phyloP scores from a whole-genome alignment of 129 eudicot genomes.

The Solidago caesia region DNA sequence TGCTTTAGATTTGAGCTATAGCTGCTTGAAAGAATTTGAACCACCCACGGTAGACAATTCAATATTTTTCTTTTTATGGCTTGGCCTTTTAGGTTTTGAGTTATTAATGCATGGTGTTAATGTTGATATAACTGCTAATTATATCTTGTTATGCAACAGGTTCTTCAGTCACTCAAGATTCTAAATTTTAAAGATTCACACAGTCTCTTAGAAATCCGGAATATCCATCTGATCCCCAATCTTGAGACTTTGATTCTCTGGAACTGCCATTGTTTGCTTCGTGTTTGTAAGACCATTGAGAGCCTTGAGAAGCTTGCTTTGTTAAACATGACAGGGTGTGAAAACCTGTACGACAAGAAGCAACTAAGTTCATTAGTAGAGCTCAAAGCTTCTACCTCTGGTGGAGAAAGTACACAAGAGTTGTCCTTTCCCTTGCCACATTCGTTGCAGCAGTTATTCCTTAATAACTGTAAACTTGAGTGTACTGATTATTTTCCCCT shows the following conservation, averaged over 20 bases:
- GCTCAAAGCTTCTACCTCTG: not conserved
- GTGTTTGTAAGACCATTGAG: not conserved
- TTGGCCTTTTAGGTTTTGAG: not conserved
- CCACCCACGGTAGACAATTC: slow-evolving; percentile 17
- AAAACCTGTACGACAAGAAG: slow-evolving; percentile 3
- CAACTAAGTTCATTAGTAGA: not conserved
- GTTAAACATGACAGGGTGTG: slow-evolving; percentile 8
- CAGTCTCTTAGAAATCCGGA: not conserved
- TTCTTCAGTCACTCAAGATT: not conserved
- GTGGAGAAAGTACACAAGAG: not conserved
- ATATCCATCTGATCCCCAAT: slow-evolving; percentile 5
- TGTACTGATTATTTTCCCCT: not conserved
- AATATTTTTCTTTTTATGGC: not conserved
- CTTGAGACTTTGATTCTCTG: slow-evolving; percentile 28
- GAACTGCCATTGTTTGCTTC: slow-evolving; percentile 12
- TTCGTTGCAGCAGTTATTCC: slow-evolving; percentile 4
- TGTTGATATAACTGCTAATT: not conserved
- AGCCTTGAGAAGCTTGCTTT: too few relatives aligned
- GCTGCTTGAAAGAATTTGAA: slow-evolving; percentile 26
- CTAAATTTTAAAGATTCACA: slow-evolving; percentile 19
- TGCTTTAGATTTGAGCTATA: slow-evolving; percentile 26
- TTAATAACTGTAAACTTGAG: slow-evolving; percentile 13
- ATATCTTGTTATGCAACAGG: not conserved
- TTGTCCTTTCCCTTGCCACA: slow-evolving; percentile 1
- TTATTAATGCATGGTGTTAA: too few relatives aligned